Base-by-base conservation (phyloP, 1,139 yeast species). In the Suhomyces bokatorum region DNA sequence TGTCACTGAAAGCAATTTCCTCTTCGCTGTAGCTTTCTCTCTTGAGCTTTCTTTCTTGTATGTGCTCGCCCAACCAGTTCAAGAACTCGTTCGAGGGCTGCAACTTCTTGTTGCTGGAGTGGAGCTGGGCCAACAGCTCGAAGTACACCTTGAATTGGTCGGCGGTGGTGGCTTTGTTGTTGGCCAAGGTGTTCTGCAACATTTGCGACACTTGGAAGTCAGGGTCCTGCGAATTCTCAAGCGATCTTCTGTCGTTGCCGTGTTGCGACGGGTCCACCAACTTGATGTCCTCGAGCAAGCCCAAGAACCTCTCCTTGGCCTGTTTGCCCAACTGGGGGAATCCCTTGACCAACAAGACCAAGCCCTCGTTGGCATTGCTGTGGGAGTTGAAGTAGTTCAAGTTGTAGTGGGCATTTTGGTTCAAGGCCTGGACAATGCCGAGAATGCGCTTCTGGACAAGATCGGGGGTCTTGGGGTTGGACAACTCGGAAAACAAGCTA, bases 21-120 rank as follows among this genome's bases (percentile, higher is more conserved):
- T 60, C 53, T 2, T 54, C 60, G 1, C 67, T 50, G 35, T 55
- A 58, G 13, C 55, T 59, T 44, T 67, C 75, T 48, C 72, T 66
- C 45, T 58, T 47, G 26, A 63, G 64, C 29, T 67, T 57, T 44
- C 82, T 68, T 15, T 48, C 45, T 33, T 74, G 78, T 1, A 76
- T 72, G 53, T 83, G 80, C 37, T 64, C 58, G 14, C 81, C 74
- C 39, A 88, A 64, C 96, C 96, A 88, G 31, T 74, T 64, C 42
- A 87, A 53, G 53, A 87, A 73, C 12, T 62, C 66, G 2, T 55
- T 45, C 1, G 62, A 45, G 6, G 73, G 68, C 30, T 61, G 56
- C 30, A 72, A 53, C 1, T 52, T 34, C 26, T 48, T 49, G 48
- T 65, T 55, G 2, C 46, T 20, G 30, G 56, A 34, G 51, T 73